Percentiles rank a stretch among this genome's conserved stretches.
phyloP scores from a whole-genome alignment of 2,329 filamentous ascomycete genomes.

The Verticillium tricorpus region DNA sequence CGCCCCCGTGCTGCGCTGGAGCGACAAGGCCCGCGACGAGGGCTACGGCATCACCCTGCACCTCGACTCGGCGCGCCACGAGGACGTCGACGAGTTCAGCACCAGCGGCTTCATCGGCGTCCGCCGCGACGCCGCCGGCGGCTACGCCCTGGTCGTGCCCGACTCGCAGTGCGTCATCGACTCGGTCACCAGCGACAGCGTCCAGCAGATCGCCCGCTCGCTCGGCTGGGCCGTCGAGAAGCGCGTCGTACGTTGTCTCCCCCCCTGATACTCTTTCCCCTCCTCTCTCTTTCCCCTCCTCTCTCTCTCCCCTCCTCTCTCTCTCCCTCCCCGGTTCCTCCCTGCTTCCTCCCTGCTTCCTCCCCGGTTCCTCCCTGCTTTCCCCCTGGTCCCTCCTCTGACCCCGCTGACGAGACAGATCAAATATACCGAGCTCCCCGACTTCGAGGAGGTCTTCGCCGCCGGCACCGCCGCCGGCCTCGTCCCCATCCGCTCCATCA shows the following conservation, averaged over 20 bases:
- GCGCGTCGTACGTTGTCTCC: constrained; percentile 48
- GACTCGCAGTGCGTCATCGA: constrained; percentile 85
- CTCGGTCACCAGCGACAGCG: constrained; percentile 76
- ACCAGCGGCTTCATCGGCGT: constrained; percentile 91
- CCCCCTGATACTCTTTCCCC: constrained; percentile 1
- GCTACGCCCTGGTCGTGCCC: constrained; percentile 75
- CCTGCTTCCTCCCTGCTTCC: too few species aligned
- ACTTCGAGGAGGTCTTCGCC: constrained; percentile 73
- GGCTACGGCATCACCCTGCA: constrained; percentile 95
- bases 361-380: too few species aligned
- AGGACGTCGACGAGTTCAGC: constrained; percentile 91
- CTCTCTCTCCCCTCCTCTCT: too few species aligned
- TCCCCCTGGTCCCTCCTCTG: too few species aligned
- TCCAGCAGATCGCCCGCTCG: constrained; percentile 68
- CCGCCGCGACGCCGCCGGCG: constrained; percentile 41
- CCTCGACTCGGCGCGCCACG: constrained; percentile 77
- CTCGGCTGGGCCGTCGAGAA: constrained; percentile 84
- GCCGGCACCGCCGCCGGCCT: constrained; percentile 88
- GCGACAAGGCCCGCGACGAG: constrained; percentile 70
- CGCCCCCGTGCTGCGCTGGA: constrained; percentile 84
- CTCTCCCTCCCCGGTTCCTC: too few species aligned
- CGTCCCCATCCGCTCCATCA: constrained; percentile 89
- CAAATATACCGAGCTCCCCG: constrained; percentile 52
- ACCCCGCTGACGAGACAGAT: constrained; percentile 46
- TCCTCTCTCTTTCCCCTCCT: background rate